These are phyloP conservation scores for Hura crepitans DNA, from an alignment of 441 rosid genomes.

Conservation along the genomic window DNA sequence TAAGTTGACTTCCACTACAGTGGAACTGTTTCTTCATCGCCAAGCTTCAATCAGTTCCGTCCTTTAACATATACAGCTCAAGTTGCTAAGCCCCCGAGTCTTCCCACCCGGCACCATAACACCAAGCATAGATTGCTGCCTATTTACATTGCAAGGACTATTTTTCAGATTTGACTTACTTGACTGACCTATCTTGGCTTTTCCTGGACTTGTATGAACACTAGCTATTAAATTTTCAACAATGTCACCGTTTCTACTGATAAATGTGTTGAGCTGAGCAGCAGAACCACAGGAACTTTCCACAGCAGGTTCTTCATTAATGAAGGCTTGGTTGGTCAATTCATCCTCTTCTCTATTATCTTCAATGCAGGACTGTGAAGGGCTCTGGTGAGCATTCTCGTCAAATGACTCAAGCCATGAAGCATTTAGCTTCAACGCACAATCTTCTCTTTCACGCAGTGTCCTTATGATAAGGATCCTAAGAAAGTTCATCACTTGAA, in stretches of 20 bases:
- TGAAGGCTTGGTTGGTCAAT: slow-evolving; percentile 30
- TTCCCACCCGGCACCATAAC: slow-evolving; percentile 31
- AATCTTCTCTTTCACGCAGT: too few species aligned
- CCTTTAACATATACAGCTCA: slow-evolving; percentile 56
- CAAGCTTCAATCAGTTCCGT: slow-evolving; percentile 68
- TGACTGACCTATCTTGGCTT: slow-evolving; percentile 35
- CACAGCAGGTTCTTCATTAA: slow-evolving; percentile 37
- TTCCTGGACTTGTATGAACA: slow-evolving; percentile 23
- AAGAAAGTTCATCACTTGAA: slow-evolving; percentile 76
- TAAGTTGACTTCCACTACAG: slow-evolving; percentile 10
- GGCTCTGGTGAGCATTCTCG: too few species aligned
- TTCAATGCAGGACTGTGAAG: too few species aligned
- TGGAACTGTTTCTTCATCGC: slow-evolving; percentile 38
- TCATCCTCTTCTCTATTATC: slow-evolving; percentile 26
- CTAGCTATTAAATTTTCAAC: slow-evolving; percentile 23
- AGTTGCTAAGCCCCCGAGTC: slow-evolving; percentile 41
- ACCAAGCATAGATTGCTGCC: slow-evolving; percentile 32
- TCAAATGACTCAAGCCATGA: too few species aligned
- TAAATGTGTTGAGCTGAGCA: slow-evolving; percentile 17
- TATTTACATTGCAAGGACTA: slow-evolving; percentile 25
- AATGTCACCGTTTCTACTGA: slow-evolving; percentile 25
- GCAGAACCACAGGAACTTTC: slow-evolving; percentile 32
- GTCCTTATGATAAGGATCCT: too few species aligned
- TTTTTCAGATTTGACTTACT: slow-evolving; percentile 35
- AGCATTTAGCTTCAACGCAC: background rate